Evolutionary conservation across 1,284 basidiomycete genomes (phyloP).

Genomic region (Gymnopus androsaceus): DNA sequence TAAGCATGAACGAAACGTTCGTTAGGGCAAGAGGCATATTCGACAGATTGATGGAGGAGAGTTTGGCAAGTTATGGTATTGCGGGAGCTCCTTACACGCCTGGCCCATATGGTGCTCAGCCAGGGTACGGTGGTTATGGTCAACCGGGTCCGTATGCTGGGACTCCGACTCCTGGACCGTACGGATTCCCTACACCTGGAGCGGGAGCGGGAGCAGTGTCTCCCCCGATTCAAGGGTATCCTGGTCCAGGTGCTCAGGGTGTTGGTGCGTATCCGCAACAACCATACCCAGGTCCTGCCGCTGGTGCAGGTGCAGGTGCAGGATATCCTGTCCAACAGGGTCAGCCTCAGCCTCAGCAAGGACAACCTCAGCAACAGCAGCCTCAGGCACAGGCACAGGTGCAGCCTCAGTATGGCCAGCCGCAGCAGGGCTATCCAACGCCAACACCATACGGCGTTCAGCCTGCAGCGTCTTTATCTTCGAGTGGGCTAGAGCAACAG

Average conservation of each 20-base stretch:
- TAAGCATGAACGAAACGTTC: slow-evolving; percentile 89
- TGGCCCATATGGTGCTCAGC: neutral
- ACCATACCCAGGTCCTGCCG: neutral
- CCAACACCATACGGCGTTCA: no score
- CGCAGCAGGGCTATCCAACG: slow-evolving; percentile 20
- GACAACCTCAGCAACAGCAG: slow-evolving; percentile 12
- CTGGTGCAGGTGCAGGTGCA: neutral
- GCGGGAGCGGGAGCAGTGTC: no score
- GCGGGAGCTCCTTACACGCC: slow-evolving; percentile 25
- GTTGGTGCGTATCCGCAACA: neutral
- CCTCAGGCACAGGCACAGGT: slow-evolving; percentile 2
- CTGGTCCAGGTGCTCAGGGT: neutral
- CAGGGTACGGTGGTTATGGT: no score
- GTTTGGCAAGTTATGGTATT: slow-evolving; percentile 73
- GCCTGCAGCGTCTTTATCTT: no score
- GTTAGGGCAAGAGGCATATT: slow-evolving; percentile 82
- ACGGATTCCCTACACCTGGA: no score
- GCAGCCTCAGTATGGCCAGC: slow-evolving; percentile 21
- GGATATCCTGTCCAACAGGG: neutral
- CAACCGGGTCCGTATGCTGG: neutral
- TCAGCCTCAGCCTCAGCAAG: slow-evolving; percentile 4
- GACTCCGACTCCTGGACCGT: neutral
- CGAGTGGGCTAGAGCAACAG: no score
- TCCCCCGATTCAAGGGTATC: neutral
- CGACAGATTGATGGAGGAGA: slow-evolving; percentile 91